Percentiles rank a stretch among this genome's conserved stretches.
Evolutionary conservation across 2,329 filamentous ascomycete species (phyloP).

Genomic region (Aschersonia sp.): DNA sequence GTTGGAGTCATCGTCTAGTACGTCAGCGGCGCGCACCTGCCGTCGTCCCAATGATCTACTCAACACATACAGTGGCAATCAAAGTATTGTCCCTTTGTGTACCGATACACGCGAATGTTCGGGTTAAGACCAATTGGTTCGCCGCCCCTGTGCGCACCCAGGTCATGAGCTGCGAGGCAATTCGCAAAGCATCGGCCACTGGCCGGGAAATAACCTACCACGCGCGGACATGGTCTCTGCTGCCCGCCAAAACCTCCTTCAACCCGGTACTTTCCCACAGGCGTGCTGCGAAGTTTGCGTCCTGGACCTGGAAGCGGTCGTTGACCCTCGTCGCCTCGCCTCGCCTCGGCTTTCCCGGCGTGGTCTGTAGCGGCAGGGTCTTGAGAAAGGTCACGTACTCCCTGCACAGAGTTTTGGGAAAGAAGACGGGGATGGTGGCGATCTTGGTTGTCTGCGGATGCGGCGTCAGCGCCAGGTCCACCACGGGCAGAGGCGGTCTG

Average conservation of each 20-base stretch:
- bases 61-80: constrained; percentile 52
- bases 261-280: constrained; percentile 70
- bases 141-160: constrained; percentile 52
- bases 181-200: background rate
- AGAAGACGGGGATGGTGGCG: constrained; percentile 58
- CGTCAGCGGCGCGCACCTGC: background rate
- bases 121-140: constrained; percentile 72
- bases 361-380: constrained; percentile 59
- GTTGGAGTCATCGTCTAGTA: constrained; percentile 75
- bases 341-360: constrained; percentile 62
- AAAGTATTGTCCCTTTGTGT: constrained; percentile 77
- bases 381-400: constrained; percentile 61
- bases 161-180: background rate
- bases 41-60: background rate
- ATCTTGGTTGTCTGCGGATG: constrained; percentile 45
- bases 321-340: constrained; percentile 78
- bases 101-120: constrained; percentile 83
- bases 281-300: constrained; percentile 56
- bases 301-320: constrained; percentile 74
- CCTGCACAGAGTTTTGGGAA: constrained; percentile 60
- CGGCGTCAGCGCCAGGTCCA: constrained; percentile 45
- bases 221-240: constrained; percentile 29
- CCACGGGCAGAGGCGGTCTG: constrained; percentile 51
- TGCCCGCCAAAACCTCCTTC: constrained; percentile 39
- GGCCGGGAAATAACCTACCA: constrained; percentile 9